phyloP scores from a whole-genome alignment of 2,329 filamentous ascomycete genomes.

The Cercospora zeae-maydis region DNA sequence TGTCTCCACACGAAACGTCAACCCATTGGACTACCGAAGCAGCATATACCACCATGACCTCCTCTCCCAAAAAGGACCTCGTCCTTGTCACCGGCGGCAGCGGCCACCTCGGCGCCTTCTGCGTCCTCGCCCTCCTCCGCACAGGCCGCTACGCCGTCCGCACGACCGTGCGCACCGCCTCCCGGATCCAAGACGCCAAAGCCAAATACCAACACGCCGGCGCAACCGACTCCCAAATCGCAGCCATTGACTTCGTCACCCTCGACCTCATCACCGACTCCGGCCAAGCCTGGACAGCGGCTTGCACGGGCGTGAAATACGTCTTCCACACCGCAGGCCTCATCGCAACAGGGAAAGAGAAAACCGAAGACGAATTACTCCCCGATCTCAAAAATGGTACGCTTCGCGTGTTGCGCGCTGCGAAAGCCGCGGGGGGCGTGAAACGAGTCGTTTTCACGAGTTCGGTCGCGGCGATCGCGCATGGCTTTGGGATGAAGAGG shows the following conservation, averaged over 20 bases:
- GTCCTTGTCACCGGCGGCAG: constrained; percentile 20
- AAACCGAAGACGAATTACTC: constrained; percentile 17
- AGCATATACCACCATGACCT: constrained; percentile 1
- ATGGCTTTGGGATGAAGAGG: constrained; percentile 17
- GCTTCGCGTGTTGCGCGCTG: constrained; percentile 13
- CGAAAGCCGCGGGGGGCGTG: constrained; percentile 9
- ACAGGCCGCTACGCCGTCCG: constrained; percentile 14
- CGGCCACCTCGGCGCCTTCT: constrained; percentile 15
- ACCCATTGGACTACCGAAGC: background rate
- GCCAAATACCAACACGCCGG: constrained; percentile 15
- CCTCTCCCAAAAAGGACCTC: background rate
- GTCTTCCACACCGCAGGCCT: constrained; percentile 19
- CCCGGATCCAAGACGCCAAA: constrained; percentile 16
- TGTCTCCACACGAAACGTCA: background rate
- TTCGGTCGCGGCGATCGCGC: constrained; percentile 19
- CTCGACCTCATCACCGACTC: constrained; percentile 14
- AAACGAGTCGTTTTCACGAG: constrained; percentile 19
- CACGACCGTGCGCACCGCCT: constrained; percentile 15
- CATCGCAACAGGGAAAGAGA: constrained; percentile 22
- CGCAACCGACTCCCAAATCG: constrained; percentile 12
- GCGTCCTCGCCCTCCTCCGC: constrained; percentile 16
- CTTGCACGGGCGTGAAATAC: constrained; percentile 14
- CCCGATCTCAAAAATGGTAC: constrained; percentile 15
- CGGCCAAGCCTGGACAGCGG: constrained; percentile 16
- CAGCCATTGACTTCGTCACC: constrained; percentile 15